phyloP scores from a whole-genome alignment of 1,284 basidiomycete species.

The Pseudomicrostroma phylloplanum region DNA sequence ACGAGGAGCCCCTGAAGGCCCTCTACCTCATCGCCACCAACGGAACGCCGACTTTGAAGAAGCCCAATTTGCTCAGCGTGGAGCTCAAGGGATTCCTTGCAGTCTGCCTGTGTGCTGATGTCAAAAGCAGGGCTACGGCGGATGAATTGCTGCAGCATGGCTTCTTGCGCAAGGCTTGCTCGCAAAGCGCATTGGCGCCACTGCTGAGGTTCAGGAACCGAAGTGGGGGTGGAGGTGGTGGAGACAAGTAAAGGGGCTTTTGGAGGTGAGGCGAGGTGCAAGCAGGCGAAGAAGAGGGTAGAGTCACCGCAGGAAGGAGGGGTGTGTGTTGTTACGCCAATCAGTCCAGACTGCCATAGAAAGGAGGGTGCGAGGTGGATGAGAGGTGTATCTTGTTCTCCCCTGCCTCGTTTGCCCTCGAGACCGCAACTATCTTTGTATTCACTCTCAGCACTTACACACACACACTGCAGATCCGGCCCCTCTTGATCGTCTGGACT shows the following conservation, averaged over 20 bases:
- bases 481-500: too few species aligned
- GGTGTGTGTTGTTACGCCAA: too few species aligned
- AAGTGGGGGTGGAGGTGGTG: constrained; percentile 7
- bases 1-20: constrained; percentile 95
- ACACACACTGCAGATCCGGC: too few species aligned
- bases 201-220: constrained; percentile 62
- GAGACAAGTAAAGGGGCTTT: background rate
- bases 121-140: constrained; percentile 86
- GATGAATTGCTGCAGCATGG: constrained; percentile 79
- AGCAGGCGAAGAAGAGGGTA: too few species aligned
- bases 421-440: too few species aligned
- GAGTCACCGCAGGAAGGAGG: too few species aligned
- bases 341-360: too few species aligned
- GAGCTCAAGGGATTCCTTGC: constrained; percentile 94
- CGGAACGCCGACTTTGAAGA: constrained; percentile 90
- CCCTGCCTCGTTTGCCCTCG: too few species aligned
- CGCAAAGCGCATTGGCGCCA: constrained; percentile 71
- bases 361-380: too few species aligned
- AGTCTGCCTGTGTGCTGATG: constrained; percentile 94
- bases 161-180: constrained; percentile 80
- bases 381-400: too few species aligned
- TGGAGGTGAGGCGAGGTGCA: too few species aligned
- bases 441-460: too few species aligned
- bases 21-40: constrained; percentile 96
- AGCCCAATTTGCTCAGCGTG: constrained; percentile 81